A percentile compares a stretch with the other conserved stretches of the same genome.
Conservation (phyloP, 1,284 basidiomycete species). For the Sphaerobolus stellatus region DNA sequence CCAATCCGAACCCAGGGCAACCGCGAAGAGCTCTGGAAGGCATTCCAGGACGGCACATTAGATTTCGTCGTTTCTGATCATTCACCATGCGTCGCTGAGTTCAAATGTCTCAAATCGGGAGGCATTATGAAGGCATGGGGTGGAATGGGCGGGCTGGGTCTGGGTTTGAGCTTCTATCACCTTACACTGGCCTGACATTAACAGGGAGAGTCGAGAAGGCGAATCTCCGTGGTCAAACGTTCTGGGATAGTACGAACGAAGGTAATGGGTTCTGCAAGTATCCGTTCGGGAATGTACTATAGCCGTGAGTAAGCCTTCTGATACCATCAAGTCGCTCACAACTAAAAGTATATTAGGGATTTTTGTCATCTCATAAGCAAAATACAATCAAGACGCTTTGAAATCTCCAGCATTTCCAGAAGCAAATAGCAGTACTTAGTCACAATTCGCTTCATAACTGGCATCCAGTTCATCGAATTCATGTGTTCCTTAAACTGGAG, state of each 20-base stretch:
- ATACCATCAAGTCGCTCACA: no score
- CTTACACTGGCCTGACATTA: constrained; percentile 76
- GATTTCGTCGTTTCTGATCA: constrained; percentile 93
- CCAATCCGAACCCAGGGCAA: constrained; percentile 79
- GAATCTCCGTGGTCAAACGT: constrained; percentile 69
- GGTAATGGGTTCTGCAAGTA: no score
- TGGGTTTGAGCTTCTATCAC: constrained; percentile 85
- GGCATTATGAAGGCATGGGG: constrained; percentile 91
- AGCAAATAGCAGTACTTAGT: no score
- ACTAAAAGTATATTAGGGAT: no score
- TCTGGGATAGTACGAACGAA: constrained; percentile 59
- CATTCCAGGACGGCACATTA: constrained; percentile 75
- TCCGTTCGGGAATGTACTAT: no score
- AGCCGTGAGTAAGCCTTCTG: no score
- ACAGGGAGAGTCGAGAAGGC: constrained; percentile 74
- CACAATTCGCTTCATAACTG: no score
- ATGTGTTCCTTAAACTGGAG: no score
- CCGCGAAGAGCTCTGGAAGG: constrained; percentile 75
- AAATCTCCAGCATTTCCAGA: no score
- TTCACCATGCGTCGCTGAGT: constrained; percentile 79
- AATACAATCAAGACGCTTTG: no score
- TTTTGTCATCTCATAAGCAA: no score
- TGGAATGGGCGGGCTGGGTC: constrained; percentile 84
- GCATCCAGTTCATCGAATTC: no score
- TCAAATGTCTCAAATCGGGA: constrained; percentile 79